Evolutionary conservation across 345 rosid species (phyloP).

Genomic region (Anacardium occidentale): DNA sequence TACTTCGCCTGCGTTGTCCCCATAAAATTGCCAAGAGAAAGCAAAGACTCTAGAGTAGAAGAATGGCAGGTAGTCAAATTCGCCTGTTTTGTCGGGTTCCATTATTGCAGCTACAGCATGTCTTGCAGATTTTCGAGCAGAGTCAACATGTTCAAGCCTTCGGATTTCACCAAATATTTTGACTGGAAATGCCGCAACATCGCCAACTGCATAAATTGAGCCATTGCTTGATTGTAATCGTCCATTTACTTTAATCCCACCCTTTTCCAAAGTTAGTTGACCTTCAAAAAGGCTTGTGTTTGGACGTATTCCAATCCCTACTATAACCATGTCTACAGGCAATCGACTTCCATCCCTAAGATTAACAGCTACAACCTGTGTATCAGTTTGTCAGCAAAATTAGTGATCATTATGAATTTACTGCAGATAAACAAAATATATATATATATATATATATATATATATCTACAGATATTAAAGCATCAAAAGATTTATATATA

Average conservation of each 20-base stretch:
- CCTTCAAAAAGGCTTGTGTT: conserved; percentile 93
- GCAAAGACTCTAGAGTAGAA: conserved; percentile 89
- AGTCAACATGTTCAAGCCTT: conserved; percentile 96
- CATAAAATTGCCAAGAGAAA: conserved; percentile 92
- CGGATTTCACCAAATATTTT: conserved; percentile 71
- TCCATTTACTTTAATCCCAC: conserved; percentile 89
- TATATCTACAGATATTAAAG: too few relatives aligned
- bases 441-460: too few relatives aligned
- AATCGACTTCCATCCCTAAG: conserved; percentile 74
- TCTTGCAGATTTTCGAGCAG: conserved; percentile 78
- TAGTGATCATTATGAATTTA: conserved; percentile 1
- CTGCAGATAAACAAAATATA: not conserved
- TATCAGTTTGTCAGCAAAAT: conserved; percentile 14
- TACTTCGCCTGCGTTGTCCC: conserved; percentile 77
- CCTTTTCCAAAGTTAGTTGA: conserved; percentile 82
- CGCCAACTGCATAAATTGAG: conserved; percentile 88
- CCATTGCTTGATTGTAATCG: conserved; percentile 77
- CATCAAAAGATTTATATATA: too few relatives aligned
- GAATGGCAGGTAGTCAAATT: conserved; percentile 84
- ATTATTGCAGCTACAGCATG: conserved; percentile 75
- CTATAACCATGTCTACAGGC: conserved; percentile 81
- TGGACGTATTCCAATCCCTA: conserved; percentile 92
- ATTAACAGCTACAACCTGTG: conserved; percentile 78
- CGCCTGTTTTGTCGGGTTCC: conserved; percentile 65
- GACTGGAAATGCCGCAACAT: conserved; percentile 89